Conservation (phyloP, 257 asterid genomes). For the Thymus quinquecostatus region DNA sequence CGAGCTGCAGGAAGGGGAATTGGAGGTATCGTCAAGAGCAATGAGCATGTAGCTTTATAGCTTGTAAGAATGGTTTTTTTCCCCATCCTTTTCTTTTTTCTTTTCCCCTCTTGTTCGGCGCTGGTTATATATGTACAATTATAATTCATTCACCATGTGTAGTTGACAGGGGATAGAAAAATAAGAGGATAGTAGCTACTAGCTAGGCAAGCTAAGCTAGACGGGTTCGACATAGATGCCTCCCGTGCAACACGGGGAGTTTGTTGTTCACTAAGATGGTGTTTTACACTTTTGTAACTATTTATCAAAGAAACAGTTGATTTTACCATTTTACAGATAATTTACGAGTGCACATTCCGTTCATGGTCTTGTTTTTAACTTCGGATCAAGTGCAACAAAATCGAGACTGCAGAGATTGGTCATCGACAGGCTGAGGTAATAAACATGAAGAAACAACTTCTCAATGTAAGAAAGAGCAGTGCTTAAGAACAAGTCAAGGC, state of each 20-base stretch:
- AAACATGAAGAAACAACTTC: neutral
- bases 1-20: conserved; percentile 54
- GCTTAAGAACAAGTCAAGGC: neutral
- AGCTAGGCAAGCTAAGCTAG: neutral
- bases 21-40: conserved; percentile 72
- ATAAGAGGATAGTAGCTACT: conserved; percentile 28
- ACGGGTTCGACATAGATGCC: conserved; percentile 16
- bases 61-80: conserved; percentile 24
- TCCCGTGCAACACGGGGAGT: conserved; percentile 14
- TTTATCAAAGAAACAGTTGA: conserved; percentile 22
- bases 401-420: neutral
- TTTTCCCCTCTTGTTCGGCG: neutral
- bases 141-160: conserved; percentile 21
- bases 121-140: conserved; percentile 22
- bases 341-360: neutral
- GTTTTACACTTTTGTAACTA: conserved; percentile 21
- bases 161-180: conserved; percentile 32
- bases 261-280: conserved; percentile 28
- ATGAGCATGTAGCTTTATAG: conserved; percentile 60
- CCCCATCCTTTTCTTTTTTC: conserved; percentile 50
- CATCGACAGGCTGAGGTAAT: neutral
- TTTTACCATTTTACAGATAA: conserved; percentile 3
- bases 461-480: neutral
- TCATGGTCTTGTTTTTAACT: neutral
- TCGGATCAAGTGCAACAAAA: neutral